Base-by-base conservation (phyloP, 2,329 filamentous ascomycete genomes). In the Coleophoma crateriformis region DNA sequence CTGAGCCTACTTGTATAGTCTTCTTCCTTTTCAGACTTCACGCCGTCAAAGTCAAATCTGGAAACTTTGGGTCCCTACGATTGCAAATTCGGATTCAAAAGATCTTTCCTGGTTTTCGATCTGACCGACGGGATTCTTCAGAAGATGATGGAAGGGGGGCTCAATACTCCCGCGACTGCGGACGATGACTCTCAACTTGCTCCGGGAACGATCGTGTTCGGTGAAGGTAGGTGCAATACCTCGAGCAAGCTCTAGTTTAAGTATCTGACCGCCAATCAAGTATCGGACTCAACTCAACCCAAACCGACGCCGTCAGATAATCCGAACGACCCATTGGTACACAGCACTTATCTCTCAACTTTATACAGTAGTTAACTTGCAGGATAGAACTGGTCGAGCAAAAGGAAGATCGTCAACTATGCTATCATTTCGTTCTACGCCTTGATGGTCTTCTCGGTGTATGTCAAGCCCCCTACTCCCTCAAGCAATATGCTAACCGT, bases 391-490 rank as follows among this genome's bases (percentile, higher is more conserved):
- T 76, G 73, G 73, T 64, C 66, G 14, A 65, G 57, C 42, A 49
- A 54, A 42, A 65, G 70, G 17, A 76, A 76, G 48, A 50, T 58
- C 5, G 41, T 68, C 47, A 74, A 76, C 48, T 74, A 69, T 51
- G 58, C 56, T 13, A 63, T 76, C 4, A 65, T 69, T 1, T 62
- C 63, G 17, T 70, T 69, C 46, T 74, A 74, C 49, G 69, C 68
- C 2, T 60, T 70, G 35, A 63, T 73, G 54, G 64, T 73, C 10
- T 73, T 69, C 50, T 68, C 43, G 7, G 33, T 48, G 66, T 44
- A 33, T 10, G 41, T 20, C 39, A 42, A 42, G n/a, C 17, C 12
- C 4, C 12, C 14, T 13, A n/a, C 2, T 7, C 17, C 3, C 17
- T 38, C 7, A 7, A 38, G 19, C 13, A 17, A 41, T 2, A 40